A percentile compares a stretch with the other conserved stretches of the same genome.
These are phyloP conservation scores for Blastobotrys elegans DNA, from an alignment of 1,139 yeast species.

Conservation along the genomic window DNA sequence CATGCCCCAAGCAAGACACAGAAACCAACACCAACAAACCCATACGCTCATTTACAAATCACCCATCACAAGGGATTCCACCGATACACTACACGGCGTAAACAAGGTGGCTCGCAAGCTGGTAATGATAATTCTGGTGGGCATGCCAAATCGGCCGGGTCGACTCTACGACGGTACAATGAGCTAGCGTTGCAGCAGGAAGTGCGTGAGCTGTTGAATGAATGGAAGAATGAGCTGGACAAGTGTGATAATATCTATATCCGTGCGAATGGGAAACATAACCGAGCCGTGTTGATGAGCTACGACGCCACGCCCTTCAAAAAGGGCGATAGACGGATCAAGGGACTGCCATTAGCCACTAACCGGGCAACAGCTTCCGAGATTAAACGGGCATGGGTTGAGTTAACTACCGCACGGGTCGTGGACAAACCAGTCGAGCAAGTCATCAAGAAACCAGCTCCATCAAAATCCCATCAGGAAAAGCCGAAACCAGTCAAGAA, in stretches of 20 bases:
- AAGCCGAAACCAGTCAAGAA: constrained; percentile 15
- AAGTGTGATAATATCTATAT: constrained; percentile 69
- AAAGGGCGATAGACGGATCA: constrained; percentile 31
- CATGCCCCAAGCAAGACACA: constrained; percentile 59
- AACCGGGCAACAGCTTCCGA: constrained; percentile 81
- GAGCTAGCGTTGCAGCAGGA: constrained; percentile 80
- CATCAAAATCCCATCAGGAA: constrained; percentile 11
- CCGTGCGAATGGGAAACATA: constrained; percentile 75
- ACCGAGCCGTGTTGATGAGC: constrained; percentile 61
- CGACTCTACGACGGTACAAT: constrained; percentile 80
- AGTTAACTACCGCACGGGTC: constrained; percentile 56
- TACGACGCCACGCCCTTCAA: constrained; percentile 48
- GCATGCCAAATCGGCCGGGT: constrained; percentile 95
- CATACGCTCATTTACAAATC: constrained; percentile 44
- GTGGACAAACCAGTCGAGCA: constrained; percentile 52
- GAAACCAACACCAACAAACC: constrained; percentile 34
- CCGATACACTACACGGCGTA: constrained; percentile 91
- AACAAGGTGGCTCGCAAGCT: constrained; percentile 96
- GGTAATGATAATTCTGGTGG: constrained; percentile 91
- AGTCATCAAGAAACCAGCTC: constrained; percentile 26
- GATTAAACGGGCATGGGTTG: constrained; percentile 78
- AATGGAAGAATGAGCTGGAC: constrained; percentile 57
- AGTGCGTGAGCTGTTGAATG: constrained; percentile 56
- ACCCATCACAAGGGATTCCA: constrained; percentile 83
- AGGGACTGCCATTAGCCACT: constrained; percentile 80